Evolutionary conservation across 805 yeast species (phyloP), one percentile per base, ranked within the genome.

Genomic region (Pichia nanzhaoensis): DNA sequence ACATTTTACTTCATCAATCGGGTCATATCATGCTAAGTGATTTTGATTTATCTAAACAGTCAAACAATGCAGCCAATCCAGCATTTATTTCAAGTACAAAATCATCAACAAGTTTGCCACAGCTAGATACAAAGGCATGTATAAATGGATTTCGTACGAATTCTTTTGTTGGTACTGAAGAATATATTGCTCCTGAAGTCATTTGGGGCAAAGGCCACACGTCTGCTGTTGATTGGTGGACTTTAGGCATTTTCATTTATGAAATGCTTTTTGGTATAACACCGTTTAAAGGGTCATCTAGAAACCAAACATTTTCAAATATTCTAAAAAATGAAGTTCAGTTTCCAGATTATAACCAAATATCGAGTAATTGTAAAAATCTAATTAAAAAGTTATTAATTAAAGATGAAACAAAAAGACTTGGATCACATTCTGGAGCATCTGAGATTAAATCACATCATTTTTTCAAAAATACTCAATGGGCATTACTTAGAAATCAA

Each of bases 171-270:
- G 99, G 99, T 1, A 93, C 99, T 0, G 99, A 93, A 60, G 99
- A 93, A 61, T 93, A 93, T 63, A 89, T 93, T 57, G 98, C 99
- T 0, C 99, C 99, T 0, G 99, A 93, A 59, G 99, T 93, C 4
- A 93, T 93, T 44, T 72, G 93, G 61, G 98, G 98, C 1, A 86
- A 90, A 55, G 99, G 99, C 2, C 99, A 93, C 57, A 91, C 98
- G 1, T 83, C 91, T 7, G 96, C 98, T 0, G 99, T 93, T 16
- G 99, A 93, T 64, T 93, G 99, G 99, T 93, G 99, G 99, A 93
- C 99, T 0, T 69, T 93, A 52, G 99, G 99, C 3, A 89, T 93
- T 18, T 73, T 93, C 56, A 70, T 89, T 20, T 95, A 80, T 64
- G 99, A 93, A 60, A 93, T 93, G 99, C 67, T 93, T 19, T 90